A percentile compares a stretch with the other conserved stretches of the same genome.
These are phyloP conservation scores for Colletotrichum liriopes DNA, from an alignment of 2,329 filamentous ascomycete species.

Conservation along the genomic window DNA sequence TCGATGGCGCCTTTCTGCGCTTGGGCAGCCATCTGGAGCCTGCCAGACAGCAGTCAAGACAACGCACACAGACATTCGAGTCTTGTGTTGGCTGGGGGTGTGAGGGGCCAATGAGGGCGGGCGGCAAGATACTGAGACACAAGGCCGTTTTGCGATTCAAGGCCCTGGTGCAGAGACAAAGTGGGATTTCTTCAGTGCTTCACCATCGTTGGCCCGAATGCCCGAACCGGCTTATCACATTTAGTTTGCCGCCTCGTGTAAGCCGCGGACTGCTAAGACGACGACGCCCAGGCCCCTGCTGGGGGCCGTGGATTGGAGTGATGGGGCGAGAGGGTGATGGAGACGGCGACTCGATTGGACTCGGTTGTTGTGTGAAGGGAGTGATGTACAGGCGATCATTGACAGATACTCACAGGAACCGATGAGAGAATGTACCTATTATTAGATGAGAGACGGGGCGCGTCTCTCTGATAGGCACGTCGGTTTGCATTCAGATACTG, in stretches of 20 bases:
- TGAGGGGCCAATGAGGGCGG: conserved; percentile 28
- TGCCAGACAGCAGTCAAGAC: conserved; percentile 26
- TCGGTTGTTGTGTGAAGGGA: conserved; percentile 17
- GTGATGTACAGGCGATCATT: conserved; percentile 5
- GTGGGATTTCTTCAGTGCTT: conserved; percentile 32
- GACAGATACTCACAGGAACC: conserved; percentile 4
- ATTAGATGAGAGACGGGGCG: conserved; percentile 20
- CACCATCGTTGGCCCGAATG: conserved; percentile 29
- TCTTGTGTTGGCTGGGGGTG: conserved; percentile 17
- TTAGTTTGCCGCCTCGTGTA: too few relatives aligned
- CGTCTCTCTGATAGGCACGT: neutral
- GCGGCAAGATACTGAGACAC: conserved; percentile 43
- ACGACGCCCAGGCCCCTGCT: conserved; percentile 5
- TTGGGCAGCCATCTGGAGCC: conserved; percentile 29
- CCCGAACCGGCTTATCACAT: conserved; percentile 26
- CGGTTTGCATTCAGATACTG: too few relatives aligned
- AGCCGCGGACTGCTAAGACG: too few relatives aligned
- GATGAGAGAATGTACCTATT: neutral
- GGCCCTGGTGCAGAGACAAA: conserved; percentile 28
- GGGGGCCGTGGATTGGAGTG: conserved; percentile 7
- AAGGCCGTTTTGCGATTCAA: conserved; percentile 42
- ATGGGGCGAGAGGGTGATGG: conserved; percentile 16
- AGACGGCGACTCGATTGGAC: conserved; percentile 24
- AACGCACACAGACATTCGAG: conserved; percentile 22
- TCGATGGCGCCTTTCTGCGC: conserved; percentile 23